Conservation (phyloP, 306 rosid species). For the Oxytropis ochrocephala region DNA sequence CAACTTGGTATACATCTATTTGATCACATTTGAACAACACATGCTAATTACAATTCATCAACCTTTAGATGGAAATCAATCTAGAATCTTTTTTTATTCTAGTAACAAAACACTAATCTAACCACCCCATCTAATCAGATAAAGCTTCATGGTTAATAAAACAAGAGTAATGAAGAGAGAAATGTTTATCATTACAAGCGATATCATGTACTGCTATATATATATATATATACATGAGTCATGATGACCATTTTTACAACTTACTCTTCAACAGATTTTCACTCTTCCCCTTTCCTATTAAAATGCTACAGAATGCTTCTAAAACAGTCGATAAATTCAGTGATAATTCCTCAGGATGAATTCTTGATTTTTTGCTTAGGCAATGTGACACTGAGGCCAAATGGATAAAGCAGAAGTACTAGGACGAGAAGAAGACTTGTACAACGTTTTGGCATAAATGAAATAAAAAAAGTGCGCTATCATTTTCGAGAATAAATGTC, state of each 20-base stretch:
- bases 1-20: neutral
- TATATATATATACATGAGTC: too few relatives aligned
- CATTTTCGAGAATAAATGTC: neutral
- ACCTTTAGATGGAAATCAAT: conserved; percentile 1
- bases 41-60: too few relatives aligned
- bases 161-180: too few relatives aligned
- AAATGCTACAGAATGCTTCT: neutral
- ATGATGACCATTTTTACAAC: neutral
- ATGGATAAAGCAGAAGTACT: neutral
- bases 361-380: neutral
- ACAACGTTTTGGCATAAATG: neutral
- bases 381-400: neutral
- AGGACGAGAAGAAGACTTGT: neutral
- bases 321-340: neutral
- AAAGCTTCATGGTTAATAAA: too few relatives aligned
- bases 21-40: neutral
- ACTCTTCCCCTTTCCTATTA: neutral
- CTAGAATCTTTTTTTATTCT: neutral
- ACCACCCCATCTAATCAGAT: neutral
- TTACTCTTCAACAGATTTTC: neutral
- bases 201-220: too few relatives aligned
- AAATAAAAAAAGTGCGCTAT: neutral
- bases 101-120: neutral
- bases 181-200: too few relatives aligned
- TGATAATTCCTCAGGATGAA: neutral